Evolutionary conservation across 768 basidiomycete species (phyloP).

Genomic region (Auricularia cornea): DNA sequence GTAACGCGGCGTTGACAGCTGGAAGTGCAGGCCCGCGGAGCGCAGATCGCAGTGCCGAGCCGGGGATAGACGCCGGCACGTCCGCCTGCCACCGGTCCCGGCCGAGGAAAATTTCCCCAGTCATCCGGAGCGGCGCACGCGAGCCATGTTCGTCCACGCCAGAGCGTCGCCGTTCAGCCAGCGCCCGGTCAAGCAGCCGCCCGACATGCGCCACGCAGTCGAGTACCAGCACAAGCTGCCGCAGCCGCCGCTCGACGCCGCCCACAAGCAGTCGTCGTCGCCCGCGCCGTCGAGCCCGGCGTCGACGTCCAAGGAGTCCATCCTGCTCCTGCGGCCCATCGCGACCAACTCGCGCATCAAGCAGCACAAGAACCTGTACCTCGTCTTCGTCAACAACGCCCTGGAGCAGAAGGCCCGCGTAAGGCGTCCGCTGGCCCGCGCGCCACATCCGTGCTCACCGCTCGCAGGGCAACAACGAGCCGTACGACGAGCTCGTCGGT

Average conservation of each 20-base stretch:
- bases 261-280: neutral
- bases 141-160: neutral
- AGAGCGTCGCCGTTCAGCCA: neutral
- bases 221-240: neutral
- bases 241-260: neutral
- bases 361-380: slow-evolving; percentile 74
- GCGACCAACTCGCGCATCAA: slow-evolving; percentile 73
- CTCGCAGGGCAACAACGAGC: slow-evolving; percentile 56
- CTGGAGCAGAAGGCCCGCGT: slow-evolving; percentile 66
- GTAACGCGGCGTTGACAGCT: too few relatives aligned
- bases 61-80: neutral
- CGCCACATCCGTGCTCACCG: slow-evolving; percentile 1
- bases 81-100: neutral
- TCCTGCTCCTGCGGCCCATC: slow-evolving; percentile 41
- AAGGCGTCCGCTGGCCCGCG: slow-evolving; percentile 18
- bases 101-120: neutral
- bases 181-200: neutral
- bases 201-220: neutral
- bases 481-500: slow-evolving; percentile 82
- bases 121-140: neutral
- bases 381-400: slow-evolving; percentile 75
- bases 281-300: neutral
- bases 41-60: neutral
- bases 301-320: neutral
- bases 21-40: too few relatives aligned